Base-by-base conservation (phyloP, 2,329 filamentous ascomycete genomes). In the Fusarium coicis region DNA sequence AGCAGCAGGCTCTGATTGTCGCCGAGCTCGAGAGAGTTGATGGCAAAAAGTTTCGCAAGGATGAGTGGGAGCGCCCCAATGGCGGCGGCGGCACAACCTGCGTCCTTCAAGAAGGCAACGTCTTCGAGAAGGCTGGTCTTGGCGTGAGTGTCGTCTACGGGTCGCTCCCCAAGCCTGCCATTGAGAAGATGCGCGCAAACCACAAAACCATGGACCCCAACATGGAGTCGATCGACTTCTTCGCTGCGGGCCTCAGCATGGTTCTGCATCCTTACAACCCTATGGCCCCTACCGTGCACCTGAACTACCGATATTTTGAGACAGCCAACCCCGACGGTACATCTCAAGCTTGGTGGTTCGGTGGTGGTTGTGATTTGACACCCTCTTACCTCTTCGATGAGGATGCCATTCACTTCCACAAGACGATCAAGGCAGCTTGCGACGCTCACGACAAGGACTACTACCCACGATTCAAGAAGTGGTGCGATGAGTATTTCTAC, bases 291-390 rank as follows among this genome's bases (percentile, higher is more conserved):
- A 99, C 96, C 0, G 96, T 99, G 23, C 96, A 99, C 82, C 88
- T 99, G 76, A 99, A 99, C 86, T 98, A 98, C 87, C 91, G 96
- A 64, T 99, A 99, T 84, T 99, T 99, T 80, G 96, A 99, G 86
- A 99, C 96, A 3, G 93, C 93, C 68, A 93, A 96, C 77, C 89
- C 93, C 14, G 92, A 96, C 77, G 94, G 93, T 47, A 93, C 87
- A 74, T 92, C 87, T 58, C 94, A 96, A 73, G 93, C 95, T 12
- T 99, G 96, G 96, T 99, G 96, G 96, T 99, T 97, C 79, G 96
- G 96, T 73, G 96, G 96, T 56, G 96, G 96, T 63, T 95, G 94
- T 59, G 96, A 99, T 83, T 84, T 99, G 75, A 99, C 96, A 18
- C 96, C 96, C 1, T 91, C 89, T 43, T 99, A 98, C 81, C 89